phyloP scores from a whole-genome alignment of 2,329 filamentous ascomycete genomes.

The Monosporascus ibericus region DNA sequence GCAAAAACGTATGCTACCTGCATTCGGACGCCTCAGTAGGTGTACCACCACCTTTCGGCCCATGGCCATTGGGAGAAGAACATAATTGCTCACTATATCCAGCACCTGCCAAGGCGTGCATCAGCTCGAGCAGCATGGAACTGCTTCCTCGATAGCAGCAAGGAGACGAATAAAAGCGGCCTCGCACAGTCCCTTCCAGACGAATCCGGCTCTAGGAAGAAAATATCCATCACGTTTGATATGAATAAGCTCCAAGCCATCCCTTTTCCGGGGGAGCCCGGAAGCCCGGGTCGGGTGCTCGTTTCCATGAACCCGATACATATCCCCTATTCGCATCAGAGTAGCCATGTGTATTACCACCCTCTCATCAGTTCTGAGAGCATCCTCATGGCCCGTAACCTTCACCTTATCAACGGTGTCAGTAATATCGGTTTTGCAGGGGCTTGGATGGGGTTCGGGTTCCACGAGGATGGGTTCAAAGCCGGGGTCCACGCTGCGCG shows the following conservation, averaged over 20 bases:
- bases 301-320: not conserved
- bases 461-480: not conserved
- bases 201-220: too few species aligned
- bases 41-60: too few species aligned
- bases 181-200: too few species aligned
- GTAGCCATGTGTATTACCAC: not conserved
- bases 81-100: too few species aligned
- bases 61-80: too few species aligned
- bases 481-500: not conserved
- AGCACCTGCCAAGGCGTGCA: too few species aligned
- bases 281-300: not conserved
- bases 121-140: too few species aligned
- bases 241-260: not conserved
- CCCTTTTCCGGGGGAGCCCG: not conserved
- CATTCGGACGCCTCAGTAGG: too few species aligned
- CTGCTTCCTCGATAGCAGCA: too few species aligned
- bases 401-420: not conserved
- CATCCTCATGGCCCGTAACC: not conserved
- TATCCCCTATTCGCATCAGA: not conserved
- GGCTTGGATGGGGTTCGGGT: conserved; percentile 1
- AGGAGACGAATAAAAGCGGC: too few species aligned
- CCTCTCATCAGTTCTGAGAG: not conserved
- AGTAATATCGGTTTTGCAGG: not conserved
- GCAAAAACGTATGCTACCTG: too few species aligned
- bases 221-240: not conserved